These are phyloP conservation scores for Penicillium herquei DNA, from an alignment of 495 filamentous ascomycete genomes.

Conservation along the genomic window DNA sequence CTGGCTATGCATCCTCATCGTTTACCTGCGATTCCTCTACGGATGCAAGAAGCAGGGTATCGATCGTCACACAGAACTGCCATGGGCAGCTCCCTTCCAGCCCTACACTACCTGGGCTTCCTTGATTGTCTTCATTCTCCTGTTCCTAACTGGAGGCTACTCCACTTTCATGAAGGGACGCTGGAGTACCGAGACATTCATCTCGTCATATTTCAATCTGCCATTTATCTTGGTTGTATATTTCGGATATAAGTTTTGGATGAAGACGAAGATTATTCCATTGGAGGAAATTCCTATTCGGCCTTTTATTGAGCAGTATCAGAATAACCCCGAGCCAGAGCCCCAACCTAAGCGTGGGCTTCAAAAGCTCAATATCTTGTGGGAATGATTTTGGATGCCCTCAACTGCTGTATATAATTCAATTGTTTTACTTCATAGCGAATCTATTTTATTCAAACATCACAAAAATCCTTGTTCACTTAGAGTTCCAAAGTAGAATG, in stretches of 20 bases:
- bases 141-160: constrained; percentile 33
- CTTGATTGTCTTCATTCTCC: constrained; percentile 45
- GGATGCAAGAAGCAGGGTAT: constrained; percentile 51
- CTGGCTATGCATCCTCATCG: constrained; percentile 53
- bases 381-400: constrained; percentile 14
- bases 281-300: constrained; percentile 46
- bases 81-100: constrained; percentile 50
- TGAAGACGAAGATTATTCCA: constrained; percentile 52
- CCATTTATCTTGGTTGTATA: constrained; percentile 53
- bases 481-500: too few relatives aligned
- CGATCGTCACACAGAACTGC: constrained; percentile 36
- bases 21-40: constrained; percentile 55
- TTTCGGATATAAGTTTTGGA: constrained; percentile 52
- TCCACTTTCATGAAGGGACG: constrained; percentile 52
- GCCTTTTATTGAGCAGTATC: constrained; percentile 25
- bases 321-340: constrained; percentile 23
- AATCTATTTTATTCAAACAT: too few relatives aligned
- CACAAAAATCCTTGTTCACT: too few relatives aligned
- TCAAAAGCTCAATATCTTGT: constrained; percentile 22
- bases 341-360: constrained; percentile 15
- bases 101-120: constrained; percentile 50
- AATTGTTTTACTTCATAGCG: too few relatives aligned
- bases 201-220: constrained; percentile 44
- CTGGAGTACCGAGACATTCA: constrained; percentile 30
- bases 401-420: too few relatives aligned